Percentiles rank a stretch among this genome's conserved stretches.
These are phyloP conservation scores for Tulasnella sp. DNA, from an alignment of 768 basidiomycete species.

Conservation along the genomic window DNA sequence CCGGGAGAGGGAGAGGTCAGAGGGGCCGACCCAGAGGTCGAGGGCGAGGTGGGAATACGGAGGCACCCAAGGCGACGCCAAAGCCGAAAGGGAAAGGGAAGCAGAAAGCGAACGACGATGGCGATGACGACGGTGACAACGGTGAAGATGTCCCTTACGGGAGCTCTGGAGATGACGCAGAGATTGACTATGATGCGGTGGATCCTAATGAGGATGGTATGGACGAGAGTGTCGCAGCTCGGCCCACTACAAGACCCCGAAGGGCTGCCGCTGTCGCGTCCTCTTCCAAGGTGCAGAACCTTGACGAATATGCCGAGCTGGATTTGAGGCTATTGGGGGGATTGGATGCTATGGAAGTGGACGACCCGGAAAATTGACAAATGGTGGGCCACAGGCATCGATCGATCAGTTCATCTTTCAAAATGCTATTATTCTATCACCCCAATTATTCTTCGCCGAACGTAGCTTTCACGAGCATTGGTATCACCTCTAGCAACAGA, in stretches of 20 bases:
- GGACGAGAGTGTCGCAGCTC: not conserved
- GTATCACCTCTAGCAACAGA: not conserved
- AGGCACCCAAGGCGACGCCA: not conserved
- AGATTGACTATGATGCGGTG: not conserved
- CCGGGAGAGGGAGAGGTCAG: slow-evolving; percentile 23
- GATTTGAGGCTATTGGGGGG: not conserved
- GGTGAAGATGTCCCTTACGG: too few relatives aligned
- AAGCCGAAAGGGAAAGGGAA: not conserved
- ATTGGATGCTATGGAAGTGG: slow-evolving; percentile 1
- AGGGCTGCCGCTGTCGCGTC: not conserved
- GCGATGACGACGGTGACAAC: not conserved
- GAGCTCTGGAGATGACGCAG: not conserved
- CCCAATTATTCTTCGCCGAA: not conserved
- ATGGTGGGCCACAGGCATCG: not conserved
- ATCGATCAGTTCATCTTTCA: not conserved
- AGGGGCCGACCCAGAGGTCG: slow-evolving; percentile 1
- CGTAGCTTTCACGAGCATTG: slow-evolving; percentile 4
- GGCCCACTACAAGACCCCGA: not conserved
- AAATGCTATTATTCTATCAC: not conserved
- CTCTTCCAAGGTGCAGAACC: not conserved
- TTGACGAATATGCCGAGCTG: not conserved
- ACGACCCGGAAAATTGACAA: not conserved
- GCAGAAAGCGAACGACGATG: slow-evolving; percentile 4
- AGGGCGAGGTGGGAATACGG: slow-evolving; percentile 24
- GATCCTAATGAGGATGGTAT: not conserved